Base-by-base conservation (phyloP, 2,329 filamentous ascomycete genomes). In the Nemania serpens region DNA sequence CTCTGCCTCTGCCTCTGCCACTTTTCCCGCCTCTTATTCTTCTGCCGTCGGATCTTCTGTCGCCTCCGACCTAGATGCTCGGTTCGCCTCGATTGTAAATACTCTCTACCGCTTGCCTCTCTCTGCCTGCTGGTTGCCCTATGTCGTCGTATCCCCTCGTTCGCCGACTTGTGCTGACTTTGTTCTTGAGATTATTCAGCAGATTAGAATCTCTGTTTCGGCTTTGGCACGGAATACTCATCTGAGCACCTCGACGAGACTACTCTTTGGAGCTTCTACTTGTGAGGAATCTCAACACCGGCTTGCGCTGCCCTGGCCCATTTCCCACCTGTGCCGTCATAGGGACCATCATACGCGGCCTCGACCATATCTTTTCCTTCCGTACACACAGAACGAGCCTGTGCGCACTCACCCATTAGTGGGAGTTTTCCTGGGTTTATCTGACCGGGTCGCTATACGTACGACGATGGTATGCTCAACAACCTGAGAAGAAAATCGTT, bases 151-250 rank as follows among this genome's bases (percentile, higher is more conserved):
- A 55, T 47, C 41, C 48, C 17, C 13, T 25, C 36, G 42, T 36
- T 39, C 37, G 46, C 58, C 47, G 15, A 41, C 59, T 46, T 56
- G 49, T 62, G 64, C 69, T 70, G 61, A 70, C 61, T 12, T 65
- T 65, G 45, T 50, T 42, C 60, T 67, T 55, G 18, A 66, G 61
- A 53, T 63, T 51, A 33, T 60, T 36, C 52, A 52, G 60, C 59
- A 61, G 55, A 65, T 55, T 56, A 53, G 53, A 63, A 59, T 51
- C 52, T 52, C 61, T 55, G 39, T 61, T 58, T 62, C 45, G 55
- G 58, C 46, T 52, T 61, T 59, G 47, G 59, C 49, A 37, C 45
- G 37, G 33, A 5, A 20, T 18, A 13, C 20, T 39, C 46, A 54
- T 53, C 51, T 61, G 47, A 46, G 43, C 39, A 50, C 18, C 20